Evolutionary conservation across 106 monocot genomes (phyloP).

Genomic region (Posidonia australis): DNA sequence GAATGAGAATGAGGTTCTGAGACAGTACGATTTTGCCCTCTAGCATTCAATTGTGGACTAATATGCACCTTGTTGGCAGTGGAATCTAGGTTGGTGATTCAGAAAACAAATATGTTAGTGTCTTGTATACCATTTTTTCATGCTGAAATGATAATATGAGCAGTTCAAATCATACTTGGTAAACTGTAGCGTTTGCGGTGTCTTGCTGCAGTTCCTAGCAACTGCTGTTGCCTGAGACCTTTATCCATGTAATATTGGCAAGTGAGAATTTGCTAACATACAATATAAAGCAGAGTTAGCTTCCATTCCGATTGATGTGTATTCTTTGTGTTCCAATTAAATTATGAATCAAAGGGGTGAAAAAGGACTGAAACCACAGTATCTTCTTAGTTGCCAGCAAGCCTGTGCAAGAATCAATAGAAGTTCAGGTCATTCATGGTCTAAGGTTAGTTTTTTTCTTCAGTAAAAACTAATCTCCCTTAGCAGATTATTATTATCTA

Average conservation of each 20-base stretch:
- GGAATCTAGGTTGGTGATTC: slow-evolving; percentile 31
- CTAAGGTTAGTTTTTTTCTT: not conserved
- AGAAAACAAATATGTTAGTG: not conserved
- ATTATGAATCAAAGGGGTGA: slow-evolving; percentile 1
- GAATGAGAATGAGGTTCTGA: slow-evolving; percentile 35
- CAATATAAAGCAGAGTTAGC: not conserved
- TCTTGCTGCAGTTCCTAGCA: slow-evolving; percentile 31
- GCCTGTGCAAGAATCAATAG: slow-evolving; percentile 20
- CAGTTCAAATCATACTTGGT: slow-evolving; percentile 42
- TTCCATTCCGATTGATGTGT: not conserved
- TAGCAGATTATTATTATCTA: not conserved
- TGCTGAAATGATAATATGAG: not conserved
- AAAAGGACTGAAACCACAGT: slow-evolving; percentile 22
- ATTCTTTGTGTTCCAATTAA: not conserved
- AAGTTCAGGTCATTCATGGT: not conserved
- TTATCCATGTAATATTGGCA: slow-evolving; percentile 67
- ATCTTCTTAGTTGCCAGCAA: slow-evolving; percentile 24
- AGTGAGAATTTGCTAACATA: slow-evolving; percentile 40
- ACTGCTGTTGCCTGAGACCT: slow-evolving; percentile 59
- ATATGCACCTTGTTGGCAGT: slow-evolving; percentile 19
- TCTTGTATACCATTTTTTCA: not conserved
- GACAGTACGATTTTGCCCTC: slow-evolving; percentile 16
- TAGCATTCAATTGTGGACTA: slow-evolving; percentile 16
- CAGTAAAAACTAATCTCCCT: not conserved
- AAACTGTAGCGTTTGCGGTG: slow-evolving; percentile 92